phyloP scores from a whole-genome alignment of 768 basidiomycete genomes.

The Lactarius evosmus region DNA sequence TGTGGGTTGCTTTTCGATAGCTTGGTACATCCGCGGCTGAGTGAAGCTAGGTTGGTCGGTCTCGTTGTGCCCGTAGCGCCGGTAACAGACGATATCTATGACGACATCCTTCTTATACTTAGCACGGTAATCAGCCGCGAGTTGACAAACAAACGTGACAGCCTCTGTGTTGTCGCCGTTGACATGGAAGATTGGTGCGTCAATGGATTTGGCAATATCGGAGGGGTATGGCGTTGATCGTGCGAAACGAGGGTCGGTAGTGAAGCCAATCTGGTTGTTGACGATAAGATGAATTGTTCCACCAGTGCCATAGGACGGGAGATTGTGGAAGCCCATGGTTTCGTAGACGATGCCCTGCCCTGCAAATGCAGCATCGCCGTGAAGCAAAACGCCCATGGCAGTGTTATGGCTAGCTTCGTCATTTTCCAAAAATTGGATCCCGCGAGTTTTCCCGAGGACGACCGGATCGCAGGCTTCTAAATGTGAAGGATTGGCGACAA shows the following conservation, averaged over 20 bases:
- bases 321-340: conserved; percentile 96
- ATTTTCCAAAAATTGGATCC: conserved; percentile 89
- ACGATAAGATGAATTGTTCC: conserved; percentile 98
- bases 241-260: conserved; percentile 95
- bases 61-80: conserved; percentile 99
- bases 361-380: conserved; percentile 98
- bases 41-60: conserved; percentile 99
- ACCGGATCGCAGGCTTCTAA: conserved; percentile 96
- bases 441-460: conserved; percentile 98
- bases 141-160: conserved; percentile 96
- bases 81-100: conserved; percentile 97
- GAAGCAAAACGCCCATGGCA: conserved; percentile 93
- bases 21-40: conserved; percentile 97
- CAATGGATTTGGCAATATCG: conserved; percentile 97
- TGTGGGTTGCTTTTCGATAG: conserved; percentile 91
- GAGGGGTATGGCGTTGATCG: conserved; percentile 98
- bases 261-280: conserved; percentile 99
- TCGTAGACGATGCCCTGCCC: conserved; percentile 99
- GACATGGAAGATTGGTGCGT: conserved; percentile 98
- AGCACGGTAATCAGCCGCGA: conserved; percentile 96
- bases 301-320: conserved; percentile 94
- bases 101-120: conserved; percentile 99
- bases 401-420: conserved; percentile 77
- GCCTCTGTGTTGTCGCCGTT: conserved; percentile 99
- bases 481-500: conserved; percentile 98